A percentile compares a stretch with the other conserved stretches of the same genome.
These are phyloP conservation scores for Fusarium sambucinum DNA, from an alignment of 2,329 filamentous ascomycete genomes.

Conservation along the genomic window DNA sequence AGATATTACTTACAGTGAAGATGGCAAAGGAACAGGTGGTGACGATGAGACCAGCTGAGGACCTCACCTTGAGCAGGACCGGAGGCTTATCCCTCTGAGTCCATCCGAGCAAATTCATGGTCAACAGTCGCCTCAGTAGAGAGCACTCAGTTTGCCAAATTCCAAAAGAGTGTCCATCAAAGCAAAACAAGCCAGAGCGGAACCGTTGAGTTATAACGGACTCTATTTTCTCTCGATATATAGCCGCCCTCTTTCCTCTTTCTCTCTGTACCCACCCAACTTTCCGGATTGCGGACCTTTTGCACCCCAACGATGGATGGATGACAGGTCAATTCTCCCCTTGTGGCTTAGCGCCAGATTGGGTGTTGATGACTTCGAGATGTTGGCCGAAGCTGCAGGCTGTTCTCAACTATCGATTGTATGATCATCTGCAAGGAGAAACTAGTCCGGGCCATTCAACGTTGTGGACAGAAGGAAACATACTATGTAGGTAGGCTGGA, in stretches of 20 bases:
- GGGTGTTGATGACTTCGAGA: slow-evolving; percentile 12
- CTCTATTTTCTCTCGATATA: slow-evolving; percentile 7
- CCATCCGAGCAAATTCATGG: slow-evolving; percentile 39
- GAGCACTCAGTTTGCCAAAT: background rate
- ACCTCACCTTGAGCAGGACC: slow-evolving; percentile 48
- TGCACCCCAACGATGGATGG: slow-evolving; percentile 26
- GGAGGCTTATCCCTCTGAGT: slow-evolving; percentile 44
- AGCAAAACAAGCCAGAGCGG: background rate
- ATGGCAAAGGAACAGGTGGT: slow-evolving; percentile 51
- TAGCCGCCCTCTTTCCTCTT: slow-evolving; percentile 3
- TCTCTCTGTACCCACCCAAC: slow-evolving; percentile 29
- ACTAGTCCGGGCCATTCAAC: background rate
- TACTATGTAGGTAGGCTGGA: too few relatives aligned
- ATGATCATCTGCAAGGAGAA: background rate
- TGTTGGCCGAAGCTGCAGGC: slow-evolving; percentile 35
- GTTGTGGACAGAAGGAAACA: background rate
- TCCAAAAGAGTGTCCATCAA: background rate
- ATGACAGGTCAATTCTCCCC: slow-evolving; percentile 20
- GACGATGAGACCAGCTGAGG: slow-evolving; percentile 51
- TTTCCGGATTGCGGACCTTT: slow-evolving; percentile 25
- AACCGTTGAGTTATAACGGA: slow-evolving; percentile 11
- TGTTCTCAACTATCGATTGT: slow-evolving; percentile 6
- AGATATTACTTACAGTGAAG: slow-evolving; percentile 49
- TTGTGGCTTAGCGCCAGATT: slow-evolving; percentile 28
- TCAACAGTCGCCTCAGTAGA: background rate